Evolutionary conservation across 2,329 filamentous ascomycete genomes (phyloP), one percentile per base, ranked within the genome.

Genomic region (Hypoxylon sp.): DNA sequence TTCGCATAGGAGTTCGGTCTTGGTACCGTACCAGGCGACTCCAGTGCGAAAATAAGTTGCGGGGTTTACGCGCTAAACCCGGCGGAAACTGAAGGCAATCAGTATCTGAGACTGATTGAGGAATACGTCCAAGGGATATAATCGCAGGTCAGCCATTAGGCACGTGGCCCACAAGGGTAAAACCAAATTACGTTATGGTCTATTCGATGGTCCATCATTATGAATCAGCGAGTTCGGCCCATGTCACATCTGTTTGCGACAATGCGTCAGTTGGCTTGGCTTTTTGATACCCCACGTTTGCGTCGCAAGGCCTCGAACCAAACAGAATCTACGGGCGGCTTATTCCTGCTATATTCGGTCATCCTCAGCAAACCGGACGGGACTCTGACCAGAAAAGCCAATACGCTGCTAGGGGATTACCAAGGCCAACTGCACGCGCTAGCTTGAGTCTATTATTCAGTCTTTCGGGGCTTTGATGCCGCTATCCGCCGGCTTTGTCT

Each of bases 291-390:
- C 67, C 64, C 67, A 64, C 61, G 61, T 59, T 61, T 48, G 22
- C n/a, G 38, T 6, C 42, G 28, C 44, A 52, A 52, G 59, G 61
- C 38, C 67, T 67, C 60, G 64, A 64, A 64, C 60, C 57, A 56
- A n/a, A 24, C 46, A 64, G 55, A 59, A 51, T 45, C 22, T 59
- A 48, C 30, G 24, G 26, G 52, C 57, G 36, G 67, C 64, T 58
- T 69, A 61, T 60, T 62, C 51, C 54, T 69, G 26, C 64, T 67
- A 60, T 57, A 57, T 62, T 67, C 51, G 67, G 61, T 45, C 55
- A 64, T 44, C 56, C 40, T 56, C 55, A 32, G 32, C 49, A 63
- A 58, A 32, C 51, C 48, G 53, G 61, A 38, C 50, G 63, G 48
- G 56, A 49, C 45, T 33, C 45, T 50, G 46, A 28, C 30, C 48